Evolutionary conservation across 2,329 filamentous ascomycete species (phyloP).

Genomic region (Aspergillus cejpii): DNA sequence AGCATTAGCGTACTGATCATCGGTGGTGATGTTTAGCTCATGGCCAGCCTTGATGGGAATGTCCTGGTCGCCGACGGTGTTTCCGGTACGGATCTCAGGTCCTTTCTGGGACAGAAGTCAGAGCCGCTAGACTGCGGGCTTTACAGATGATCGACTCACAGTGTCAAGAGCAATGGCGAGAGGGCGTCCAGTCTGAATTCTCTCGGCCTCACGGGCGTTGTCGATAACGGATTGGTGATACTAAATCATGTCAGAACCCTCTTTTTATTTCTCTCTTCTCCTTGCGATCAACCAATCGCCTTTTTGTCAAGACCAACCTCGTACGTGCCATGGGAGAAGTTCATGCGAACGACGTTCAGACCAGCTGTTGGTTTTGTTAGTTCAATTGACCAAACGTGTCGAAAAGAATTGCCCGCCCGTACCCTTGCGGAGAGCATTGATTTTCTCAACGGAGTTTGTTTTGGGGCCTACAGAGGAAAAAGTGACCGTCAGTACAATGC

Average conservation of each 20-base stretch:
- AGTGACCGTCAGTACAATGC: constrained; percentile 19
- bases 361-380: constrained; percentile 51
- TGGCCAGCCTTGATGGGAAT: constrained; percentile 75
- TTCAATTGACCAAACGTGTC: constrained; percentile 1
- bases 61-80: constrained; percentile 63
- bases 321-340: constrained; percentile 93
- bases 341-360: constrained; percentile 99
- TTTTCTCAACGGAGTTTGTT: constrained; percentile 96
- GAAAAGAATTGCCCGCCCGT: constrained; percentile 16
- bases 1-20: constrained; percentile 78
- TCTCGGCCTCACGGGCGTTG: constrained; percentile 83
- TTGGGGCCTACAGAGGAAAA: constrained; percentile 61
- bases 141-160: constrained; percentile 47
- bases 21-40: constrained; percentile 92
- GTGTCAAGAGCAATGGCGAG: constrained; percentile 89
- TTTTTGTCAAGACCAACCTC: constrained; percentile 49
- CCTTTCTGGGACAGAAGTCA: constrained; percentile 51
- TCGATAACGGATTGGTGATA: constrained; percentile 99
- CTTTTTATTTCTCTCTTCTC: neutral
- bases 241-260: constrained; percentile 35
- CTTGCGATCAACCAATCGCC: too few relatives aligned
- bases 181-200: constrained; percentile 68
- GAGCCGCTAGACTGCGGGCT: neutral
- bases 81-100: constrained; percentile 80
- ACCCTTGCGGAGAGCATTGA: constrained; percentile 80